Base-by-base conservation (phyloP, 805 yeast species). In the Pichia ethanolica region DNA sequence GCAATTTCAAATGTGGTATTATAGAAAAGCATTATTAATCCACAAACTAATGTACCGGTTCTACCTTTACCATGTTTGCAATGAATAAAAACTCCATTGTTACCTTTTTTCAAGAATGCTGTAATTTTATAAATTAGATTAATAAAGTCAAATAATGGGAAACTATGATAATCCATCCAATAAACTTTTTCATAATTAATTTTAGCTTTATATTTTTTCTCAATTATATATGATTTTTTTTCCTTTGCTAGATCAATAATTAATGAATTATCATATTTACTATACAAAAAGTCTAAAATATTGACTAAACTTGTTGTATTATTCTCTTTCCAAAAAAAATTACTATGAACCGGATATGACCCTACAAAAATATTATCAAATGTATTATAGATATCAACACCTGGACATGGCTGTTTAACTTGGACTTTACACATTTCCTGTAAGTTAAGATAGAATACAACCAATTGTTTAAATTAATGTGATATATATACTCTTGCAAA, bases 11-110 rank as follows among this genome's bases (percentile, higher is more conserved):
- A 68, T 0, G 71, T 52, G 47, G 71, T 48, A 2, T 43, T 44
- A 3, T 66, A 62, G 45, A 65, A 61, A 46, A 71, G 72, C 78
- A 89, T 82, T 53, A 90, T 63, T 59, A 80, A 85, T 0, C 89
- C 87, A 52, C 86, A 79, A 7, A 78, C 77, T 1, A 88, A 66
- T 1, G 89, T 74, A 0, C 98, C 97, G 0, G 96, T 83, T 30
- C 98, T 70, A 0, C 98, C 98, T 65, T 89, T 89, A 0, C 98
- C 98, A 55, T 87, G 86, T 59, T 85, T 82, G 62, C 98, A 91
- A 62, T 91, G 97, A 7, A 91, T 64, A 0, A 86, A 89, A 3
- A 84, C 81, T 6, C 54, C 60, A 25, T 54, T 44, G 48, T 75
- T 72, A 0, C 66, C 56, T 25, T 63, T 55, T 1, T 53, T 42